phyloP scores from a whole-genome alignment of 164 flowering plant species.

The Hamamelis virginiana region DNA sequence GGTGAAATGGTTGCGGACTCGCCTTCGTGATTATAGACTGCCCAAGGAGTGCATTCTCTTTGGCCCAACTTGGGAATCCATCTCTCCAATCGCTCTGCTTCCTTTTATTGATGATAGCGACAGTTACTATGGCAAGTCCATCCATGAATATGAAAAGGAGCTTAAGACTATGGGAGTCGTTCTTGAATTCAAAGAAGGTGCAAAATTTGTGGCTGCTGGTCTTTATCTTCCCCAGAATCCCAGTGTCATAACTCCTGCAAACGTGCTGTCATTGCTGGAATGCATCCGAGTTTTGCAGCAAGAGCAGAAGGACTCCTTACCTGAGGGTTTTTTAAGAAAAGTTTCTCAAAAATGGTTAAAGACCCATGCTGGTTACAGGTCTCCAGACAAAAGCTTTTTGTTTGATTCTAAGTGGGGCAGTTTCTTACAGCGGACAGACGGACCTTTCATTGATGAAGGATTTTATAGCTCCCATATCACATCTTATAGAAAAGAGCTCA shows the following conservation, averaged over 20 bases:
- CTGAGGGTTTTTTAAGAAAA: slow-evolving; percentile 24
- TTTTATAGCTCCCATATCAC: slow-evolving; percentile 48
- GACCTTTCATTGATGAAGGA: slow-evolving; percentile 60
- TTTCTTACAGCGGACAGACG: slow-evolving; percentile 41
- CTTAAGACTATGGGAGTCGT: slow-evolving; percentile 46
- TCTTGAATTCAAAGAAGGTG: slow-evolving; percentile 34
- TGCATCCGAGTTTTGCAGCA: slow-evolving; percentile 29
- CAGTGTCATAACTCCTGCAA: slow-evolving; percentile 23
- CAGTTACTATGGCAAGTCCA: slow-evolving; percentile 32
- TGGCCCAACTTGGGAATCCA: slow-evolving; percentile 42
- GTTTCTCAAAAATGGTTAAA: slow-evolving; percentile 47
- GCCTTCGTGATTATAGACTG: slow-evolving; percentile 34
- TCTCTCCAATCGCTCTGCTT: slow-evolving; percentile 38
- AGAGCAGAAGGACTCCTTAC: slow-evolving; percentile 11
- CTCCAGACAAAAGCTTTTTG: slow-evolving; percentile 46
- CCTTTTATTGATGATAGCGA: slow-evolving; percentile 54
- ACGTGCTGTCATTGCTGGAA: slow-evolving; percentile 39
- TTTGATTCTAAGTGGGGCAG: slow-evolving; percentile 36
- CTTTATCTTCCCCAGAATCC: slow-evolving; percentile 33
- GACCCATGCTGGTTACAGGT: slow-evolving; percentile 48
- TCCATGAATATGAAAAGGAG: slow-evolving; percentile 43
- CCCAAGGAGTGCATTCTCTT: slow-evolving; percentile 55
- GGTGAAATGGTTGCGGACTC: slow-evolving; percentile 59
- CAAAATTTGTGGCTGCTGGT: slow-evolving; percentile 28
- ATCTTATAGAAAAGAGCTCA: slow-evolving; percentile 43